phyloP scores from a whole-genome alignment of 768 basidiomycete species.

The Naganishia antarctica region DNA sequence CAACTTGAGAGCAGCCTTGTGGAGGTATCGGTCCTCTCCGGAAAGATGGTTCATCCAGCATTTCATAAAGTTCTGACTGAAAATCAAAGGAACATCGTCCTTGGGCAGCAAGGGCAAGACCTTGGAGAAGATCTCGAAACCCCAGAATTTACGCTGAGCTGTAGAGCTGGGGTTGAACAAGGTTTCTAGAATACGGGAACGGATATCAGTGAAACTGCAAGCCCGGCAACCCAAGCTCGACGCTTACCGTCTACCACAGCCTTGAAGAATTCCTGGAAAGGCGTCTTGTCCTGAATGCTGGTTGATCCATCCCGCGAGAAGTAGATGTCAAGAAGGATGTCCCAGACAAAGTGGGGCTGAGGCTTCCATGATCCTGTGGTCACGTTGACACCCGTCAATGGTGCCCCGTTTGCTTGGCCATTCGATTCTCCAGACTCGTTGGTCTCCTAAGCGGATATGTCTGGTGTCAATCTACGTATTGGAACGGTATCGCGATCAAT shows the following conservation, averaged over 20 bases:
- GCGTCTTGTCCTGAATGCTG: constrained; percentile 52
- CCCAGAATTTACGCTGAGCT: constrained; percentile 85
- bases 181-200: constrained; percentile 60
- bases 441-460: constrained; percentile 37
- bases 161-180: constrained; percentile 80
- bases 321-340: constrained; percentile 69
- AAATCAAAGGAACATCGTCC: constrained; percentile 72
- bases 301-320: constrained; percentile 54
- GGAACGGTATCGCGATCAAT: constrained; percentile 11
- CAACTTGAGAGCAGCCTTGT: constrained; percentile 79
- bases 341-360: constrained; percentile 88
- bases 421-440: constrained; percentile 58
- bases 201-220: background rate
- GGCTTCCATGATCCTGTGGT: constrained; percentile 67
- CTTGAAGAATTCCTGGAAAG: constrained; percentile 86
- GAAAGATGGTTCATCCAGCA: constrained; percentile 95
- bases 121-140: constrained; percentile 84
- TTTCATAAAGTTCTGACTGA: constrained; percentile 92
- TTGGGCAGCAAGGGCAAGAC: constrained; percentile 65
- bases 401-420: constrained; percentile 10
- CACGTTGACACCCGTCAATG: constrained; percentile 46
- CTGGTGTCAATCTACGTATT: constrained; percentile 25
- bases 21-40: constrained; percentile 76
- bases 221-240: background rate
- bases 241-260: constrained; percentile 80